Percentiles rank a stretch among this genome's conserved stretches.
Conservation (phyloP, 176 grass and related monocot species). For the Echinochloa phyllopogon region DNA sequence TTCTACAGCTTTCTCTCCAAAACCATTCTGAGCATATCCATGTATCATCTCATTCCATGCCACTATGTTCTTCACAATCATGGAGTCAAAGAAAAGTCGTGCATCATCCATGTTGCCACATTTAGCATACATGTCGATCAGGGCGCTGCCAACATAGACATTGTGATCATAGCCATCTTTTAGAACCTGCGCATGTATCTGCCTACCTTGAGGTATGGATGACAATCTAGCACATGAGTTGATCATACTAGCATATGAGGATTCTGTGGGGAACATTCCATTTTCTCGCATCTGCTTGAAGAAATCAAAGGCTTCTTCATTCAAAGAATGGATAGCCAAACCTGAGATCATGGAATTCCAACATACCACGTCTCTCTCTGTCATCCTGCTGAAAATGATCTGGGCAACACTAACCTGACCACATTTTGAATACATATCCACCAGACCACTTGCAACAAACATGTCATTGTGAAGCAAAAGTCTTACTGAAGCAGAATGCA, state of each 20-base stretch:
- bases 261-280: slow-evolving; percentile 70
- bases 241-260: slow-evolving; percentile 78
- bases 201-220: slow-evolving; percentile 79
- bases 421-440: slow-evolving; percentile 91
- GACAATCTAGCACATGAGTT: slow-evolving; percentile 71
- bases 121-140: slow-evolving; percentile 93
- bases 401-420: slow-evolving; percentile 54
- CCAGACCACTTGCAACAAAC: slow-evolving; percentile 79
- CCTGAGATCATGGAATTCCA: slow-evolving; percentile 95
- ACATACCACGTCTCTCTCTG: slow-evolving; percentile 72
- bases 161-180: slow-evolving; percentile 79
- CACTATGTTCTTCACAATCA: slow-evolving; percentile 76
- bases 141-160: slow-evolving; percentile 76
- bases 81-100: slow-evolving; percentile 63
- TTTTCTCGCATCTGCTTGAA: slow-evolving; percentile 77
- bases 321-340: slow-evolving; percentile 67
- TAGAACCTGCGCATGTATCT: slow-evolving; percentile 69
- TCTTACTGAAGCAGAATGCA: slow-evolving; percentile 79
- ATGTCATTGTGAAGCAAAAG: slow-evolving; percentile 63
- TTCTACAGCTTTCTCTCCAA: slow-evolving; percentile 64
- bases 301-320: slow-evolving; percentile 69
- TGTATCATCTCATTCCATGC: slow-evolving; percentile 99
- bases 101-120: slow-evolving; percentile 76
- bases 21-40: slow-evolving; percentile 86
- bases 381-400: slow-evolving; percentile 68